These are phyloP conservation scores for Priceomyces haplophilus DNA, from an alignment of 805 yeast genomes.

Conservation along the genomic window DNA sequence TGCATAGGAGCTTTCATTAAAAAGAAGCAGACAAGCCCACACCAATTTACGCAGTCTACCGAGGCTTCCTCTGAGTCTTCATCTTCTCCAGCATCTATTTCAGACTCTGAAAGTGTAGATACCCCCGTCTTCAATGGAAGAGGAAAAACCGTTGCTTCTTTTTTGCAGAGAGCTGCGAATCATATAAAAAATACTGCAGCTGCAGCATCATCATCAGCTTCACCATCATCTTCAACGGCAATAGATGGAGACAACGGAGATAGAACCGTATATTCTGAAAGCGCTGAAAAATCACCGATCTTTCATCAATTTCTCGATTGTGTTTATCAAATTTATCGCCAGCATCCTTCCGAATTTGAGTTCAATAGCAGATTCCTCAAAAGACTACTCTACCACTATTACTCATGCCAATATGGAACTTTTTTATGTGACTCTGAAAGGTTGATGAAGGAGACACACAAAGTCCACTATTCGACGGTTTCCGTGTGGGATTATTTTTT, in stretches of 20 bases:
- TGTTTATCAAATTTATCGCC: constrained; percentile 72
- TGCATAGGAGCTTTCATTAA: constrained; percentile 39
- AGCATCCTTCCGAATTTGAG: constrained; percentile 73
- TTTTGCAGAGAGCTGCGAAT: constrained; percentile 39
- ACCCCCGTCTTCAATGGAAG: constrained; percentile 12
- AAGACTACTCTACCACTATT: constrained; percentile 79
- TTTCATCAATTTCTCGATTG: constrained; percentile 94
- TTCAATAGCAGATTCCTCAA: constrained; percentile 86
- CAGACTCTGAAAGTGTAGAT: constrained; percentile 4
- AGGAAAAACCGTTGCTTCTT: constrained; percentile 32
- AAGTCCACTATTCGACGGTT: constrained; percentile 50
- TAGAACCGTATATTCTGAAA: constrained; percentile 31
- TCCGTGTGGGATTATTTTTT: constrained; percentile 94
- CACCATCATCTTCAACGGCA: constrained; percentile 10
- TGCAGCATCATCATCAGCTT: constrained; percentile 18
- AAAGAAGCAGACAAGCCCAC: constrained; percentile 10
- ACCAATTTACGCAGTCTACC: constrained; percentile 4
- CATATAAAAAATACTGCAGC: constrained; percentile 39
- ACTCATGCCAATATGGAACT: constrained; percentile 94
- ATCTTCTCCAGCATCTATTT: background rate
- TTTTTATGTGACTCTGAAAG: constrained; percentile 74
- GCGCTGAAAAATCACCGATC: constrained; percentile 64
- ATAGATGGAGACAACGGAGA: constrained; percentile 18
- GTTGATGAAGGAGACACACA: constrained; percentile 43
- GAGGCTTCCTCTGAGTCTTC: constrained; percentile 8